Evolutionary conservation across 192 early-diverging fungal species (phyloP).

Genomic region (Mortierella claussenii): DNA sequence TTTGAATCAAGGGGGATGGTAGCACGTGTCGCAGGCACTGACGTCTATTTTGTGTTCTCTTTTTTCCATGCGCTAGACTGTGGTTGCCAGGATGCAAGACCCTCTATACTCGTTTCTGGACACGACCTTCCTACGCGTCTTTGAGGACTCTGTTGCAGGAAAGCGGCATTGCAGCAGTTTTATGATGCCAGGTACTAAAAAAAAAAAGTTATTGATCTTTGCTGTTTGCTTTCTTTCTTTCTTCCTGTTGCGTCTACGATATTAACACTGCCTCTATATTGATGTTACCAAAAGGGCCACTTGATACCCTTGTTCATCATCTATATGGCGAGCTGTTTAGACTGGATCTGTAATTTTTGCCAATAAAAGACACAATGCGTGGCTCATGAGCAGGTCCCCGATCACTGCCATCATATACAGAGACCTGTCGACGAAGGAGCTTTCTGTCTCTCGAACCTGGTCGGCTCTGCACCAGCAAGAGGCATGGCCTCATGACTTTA

Average conservation of each 20-base stretch:
- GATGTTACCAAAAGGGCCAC: conserved; percentile 19
- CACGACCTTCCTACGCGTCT: conserved; percentile 34
- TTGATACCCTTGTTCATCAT: conserved; percentile 43
- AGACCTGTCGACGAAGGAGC: no score
- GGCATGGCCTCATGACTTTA: no score
- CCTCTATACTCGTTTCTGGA: conserved; percentile 39
- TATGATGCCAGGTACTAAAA: conserved; percentile 44
- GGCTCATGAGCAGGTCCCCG: no score
- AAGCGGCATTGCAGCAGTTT: conserved; percentile 32
- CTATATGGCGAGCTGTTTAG: conserved; percentile 43
- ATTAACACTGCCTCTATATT: no score
- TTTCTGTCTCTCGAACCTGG: no score
- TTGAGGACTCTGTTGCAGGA: conserved; percentile 21
- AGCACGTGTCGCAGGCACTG: background rate
- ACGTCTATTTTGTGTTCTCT: background rate
- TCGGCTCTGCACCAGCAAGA: no score
- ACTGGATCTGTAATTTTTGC: conserved; percentile 29
- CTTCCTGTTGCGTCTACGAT: no score
- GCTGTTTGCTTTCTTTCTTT: no score
- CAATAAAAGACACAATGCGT: background rate
- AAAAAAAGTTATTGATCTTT: no score
- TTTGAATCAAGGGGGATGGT: no score
- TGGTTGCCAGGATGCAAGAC: conserved; percentile 47
- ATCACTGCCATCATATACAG: no score
- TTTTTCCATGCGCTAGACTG: conserved; percentile 11